Evolutionary conservation across 495 filamentous ascomycete genomes (phyloP).

Genomic region (Chaetomium fimeti): DNA sequence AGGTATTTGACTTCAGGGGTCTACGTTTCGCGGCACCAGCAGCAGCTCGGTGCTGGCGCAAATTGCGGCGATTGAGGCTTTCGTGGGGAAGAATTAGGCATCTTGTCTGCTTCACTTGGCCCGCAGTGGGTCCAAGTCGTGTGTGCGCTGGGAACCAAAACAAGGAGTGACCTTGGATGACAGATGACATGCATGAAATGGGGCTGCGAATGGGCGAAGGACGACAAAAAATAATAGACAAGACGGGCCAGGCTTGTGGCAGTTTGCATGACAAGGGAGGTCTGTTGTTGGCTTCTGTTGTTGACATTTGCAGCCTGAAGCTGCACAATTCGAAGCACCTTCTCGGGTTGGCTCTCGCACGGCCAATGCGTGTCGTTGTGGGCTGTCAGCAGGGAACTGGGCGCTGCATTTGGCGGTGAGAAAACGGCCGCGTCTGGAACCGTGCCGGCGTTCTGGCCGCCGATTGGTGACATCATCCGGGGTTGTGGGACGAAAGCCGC

Average conservation of each 20-base stretch:
- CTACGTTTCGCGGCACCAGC: constrained; percentile 80
- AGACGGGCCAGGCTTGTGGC: neutral
- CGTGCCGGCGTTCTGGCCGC: neutral
- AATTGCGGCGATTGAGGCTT: constrained; percentile 45
- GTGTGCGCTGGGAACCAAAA: neutral
- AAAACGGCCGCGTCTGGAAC: neutral
- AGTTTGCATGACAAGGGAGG: neutral
- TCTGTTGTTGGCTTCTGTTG: neutral
- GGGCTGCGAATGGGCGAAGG: neutral
- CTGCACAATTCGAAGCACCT: neutral
- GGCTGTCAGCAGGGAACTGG: neutral
- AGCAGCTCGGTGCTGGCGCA: constrained; percentile 72
- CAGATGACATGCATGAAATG: neutral
- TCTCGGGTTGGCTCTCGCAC: too few species aligned
- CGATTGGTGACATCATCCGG: constrained; percentile 21
- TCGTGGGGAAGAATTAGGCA: constrained; percentile 18
- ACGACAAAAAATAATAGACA: neutral
- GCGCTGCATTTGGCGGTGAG: neutral
- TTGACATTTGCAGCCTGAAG: neutral
- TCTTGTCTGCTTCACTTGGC: neutral
- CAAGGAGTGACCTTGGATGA: neutral
- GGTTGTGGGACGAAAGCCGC: neutral
- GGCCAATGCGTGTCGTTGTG: neutral
- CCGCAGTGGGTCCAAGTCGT: neutral
- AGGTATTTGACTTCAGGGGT: constrained; percentile 79